phyloP scores from a whole-genome alignment of 2,329 filamentous ascomycete species.

The Colletotrichum sp. region DNA sequence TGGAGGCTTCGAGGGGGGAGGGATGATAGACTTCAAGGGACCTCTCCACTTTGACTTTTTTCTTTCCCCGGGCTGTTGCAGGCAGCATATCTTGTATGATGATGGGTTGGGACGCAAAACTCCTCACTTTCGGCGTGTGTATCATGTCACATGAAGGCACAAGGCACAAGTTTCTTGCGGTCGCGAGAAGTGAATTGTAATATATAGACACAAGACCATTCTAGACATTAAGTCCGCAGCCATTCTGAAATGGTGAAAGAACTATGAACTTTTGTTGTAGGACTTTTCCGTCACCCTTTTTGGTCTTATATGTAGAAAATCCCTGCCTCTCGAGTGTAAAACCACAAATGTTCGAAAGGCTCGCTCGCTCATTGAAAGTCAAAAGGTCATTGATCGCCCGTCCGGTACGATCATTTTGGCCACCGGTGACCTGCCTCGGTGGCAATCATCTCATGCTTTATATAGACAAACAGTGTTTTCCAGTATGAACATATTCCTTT shows the following conservation, averaged over 20 bases:
- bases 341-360: neutral
- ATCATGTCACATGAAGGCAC: neutral
- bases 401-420: neutral
- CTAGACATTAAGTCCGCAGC: neutral
- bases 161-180: neutral
- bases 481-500: neutral
- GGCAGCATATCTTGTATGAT: neutral
- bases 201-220: neutral
- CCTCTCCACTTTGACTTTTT: neutral
- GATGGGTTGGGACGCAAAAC: neutral
- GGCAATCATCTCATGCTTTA: neutral
- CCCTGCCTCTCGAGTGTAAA: neutral
- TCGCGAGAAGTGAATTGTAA: neutral
- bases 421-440: slow-evolving; percentile 4
- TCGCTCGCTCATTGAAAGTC: neutral
- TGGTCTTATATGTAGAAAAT: neutral
- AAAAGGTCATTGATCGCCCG: neutral
- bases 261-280: neutral
- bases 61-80: neutral
- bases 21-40: neutral
- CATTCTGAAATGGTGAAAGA: neutral
- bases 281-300: neutral
- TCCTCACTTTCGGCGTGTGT: slow-evolving; percentile 1
- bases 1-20: neutral
- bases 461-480: neutral